These are phyloP conservation scores for Aspergillus cavernicola DNA, from an alignment of 495 filamentous ascomycete genomes.

Conservation along the genomic window DNA sequence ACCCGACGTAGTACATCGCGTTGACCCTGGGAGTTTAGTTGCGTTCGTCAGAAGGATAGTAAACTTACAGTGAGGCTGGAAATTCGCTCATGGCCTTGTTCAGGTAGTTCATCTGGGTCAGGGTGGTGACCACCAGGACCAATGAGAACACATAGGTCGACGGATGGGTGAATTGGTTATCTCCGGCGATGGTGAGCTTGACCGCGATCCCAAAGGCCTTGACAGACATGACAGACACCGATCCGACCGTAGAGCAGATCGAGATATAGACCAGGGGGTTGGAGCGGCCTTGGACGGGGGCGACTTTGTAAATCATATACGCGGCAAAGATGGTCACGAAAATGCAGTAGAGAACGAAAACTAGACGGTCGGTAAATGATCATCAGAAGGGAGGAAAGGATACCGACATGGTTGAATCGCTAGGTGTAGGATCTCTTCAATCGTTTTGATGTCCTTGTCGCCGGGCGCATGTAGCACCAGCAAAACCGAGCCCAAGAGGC, in stretches of 20 bases:
- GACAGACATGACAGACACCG: constrained; percentile 97
- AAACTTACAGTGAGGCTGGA: constrained; percentile 87
- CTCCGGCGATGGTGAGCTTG: constrained; percentile 82
- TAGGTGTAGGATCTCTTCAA: constrained; percentile 83
- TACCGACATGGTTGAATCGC: constrained; percentile 59
- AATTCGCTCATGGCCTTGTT: constrained; percentile 98
- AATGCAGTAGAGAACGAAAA: constrained; percentile 82
- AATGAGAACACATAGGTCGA: constrained; percentile 97
- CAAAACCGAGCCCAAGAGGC: constrained; percentile 90
- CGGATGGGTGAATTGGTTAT: constrained; percentile 90
- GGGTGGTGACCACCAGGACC: constrained; percentile 82
- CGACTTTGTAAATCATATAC: constrained; percentile 95
- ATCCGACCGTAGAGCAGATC: constrained; percentile 95
- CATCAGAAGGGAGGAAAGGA: background rate
- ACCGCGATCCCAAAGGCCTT: constrained; percentile 97
- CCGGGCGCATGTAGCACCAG: constrained; percentile 97
- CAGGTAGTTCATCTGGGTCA: constrained; percentile 99
- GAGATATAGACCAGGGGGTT: constrained; percentile 95
- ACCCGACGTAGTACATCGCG: constrained; percentile 97
- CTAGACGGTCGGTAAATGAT: constrained; percentile 36
- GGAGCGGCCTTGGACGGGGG: constrained; percentile 82
- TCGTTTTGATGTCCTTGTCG: constrained; percentile 79
- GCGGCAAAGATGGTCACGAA: constrained; percentile 74
- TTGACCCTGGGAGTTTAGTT: constrained; percentile 66
- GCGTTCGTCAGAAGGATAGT: background rate